Evolutionary conservation across 768 basidiomycete genomes (phyloP), one percentile per base, ranked within the genome.

Genomic region (Boletus vinaceobasis): DNA sequence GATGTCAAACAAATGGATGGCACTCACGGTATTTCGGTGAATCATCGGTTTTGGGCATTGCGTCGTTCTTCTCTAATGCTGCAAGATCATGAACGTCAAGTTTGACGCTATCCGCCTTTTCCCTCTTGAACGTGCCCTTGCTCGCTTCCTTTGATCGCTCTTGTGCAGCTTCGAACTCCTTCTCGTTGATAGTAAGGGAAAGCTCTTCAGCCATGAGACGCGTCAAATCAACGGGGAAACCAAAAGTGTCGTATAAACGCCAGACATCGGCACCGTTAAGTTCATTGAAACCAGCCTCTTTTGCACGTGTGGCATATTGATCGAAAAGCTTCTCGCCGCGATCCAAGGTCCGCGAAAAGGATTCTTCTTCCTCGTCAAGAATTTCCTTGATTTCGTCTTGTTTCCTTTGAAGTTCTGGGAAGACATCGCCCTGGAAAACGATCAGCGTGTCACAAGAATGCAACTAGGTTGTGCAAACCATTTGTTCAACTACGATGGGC

Each of bases 231-330:
- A 92, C 93, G 0, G 97, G 97, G 77, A 99, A 99, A 48, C 97
- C 97, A 67, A 90, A 99, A 1, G 97, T 98, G 69, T 99, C 97
- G 69, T 98, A 98, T 48, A 99, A 73, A 27, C 91, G 82, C 97
- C 97, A 99, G 35, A 98, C 92, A 65, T 99, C 96, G 61, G 87
- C 89, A 26, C 97, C 97, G 55, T 77, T 84, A 31, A 99, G 83
- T 60, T 85, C 82, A 37, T 75, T 86, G 5, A 73, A 63, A 8
- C 85, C 86, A 45, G 79, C 74, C 50, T 85, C 79, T 59, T 78
- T 78, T 9, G 95, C 85, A 32, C 81, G 78, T 27, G 75, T 66
- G 21, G 88, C 90, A 70, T 92, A 97, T 61, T 90, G 84, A 51
- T 95, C 92, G 70, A 98, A 99, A 5, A 98, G 79, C 66, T 87